These are phyloP conservation scores for Colletotrichum abscissum DNA, from an alignment of 2,329 filamentous ascomycete species.

Conservation along the genomic window DNA sequence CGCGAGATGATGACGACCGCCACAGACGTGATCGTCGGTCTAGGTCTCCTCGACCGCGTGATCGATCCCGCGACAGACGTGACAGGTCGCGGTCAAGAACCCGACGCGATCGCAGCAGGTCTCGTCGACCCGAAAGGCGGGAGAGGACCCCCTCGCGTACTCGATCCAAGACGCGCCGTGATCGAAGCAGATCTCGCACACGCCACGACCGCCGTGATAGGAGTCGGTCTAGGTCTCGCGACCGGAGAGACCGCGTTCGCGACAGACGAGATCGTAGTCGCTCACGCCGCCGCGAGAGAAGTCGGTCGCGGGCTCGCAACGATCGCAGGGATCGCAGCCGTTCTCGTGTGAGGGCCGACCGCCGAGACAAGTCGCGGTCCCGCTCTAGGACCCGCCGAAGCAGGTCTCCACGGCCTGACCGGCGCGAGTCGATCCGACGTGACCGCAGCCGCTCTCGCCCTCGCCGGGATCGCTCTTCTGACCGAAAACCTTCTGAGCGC, in stretches of 20 bases:
- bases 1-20: conserved; percentile 46
- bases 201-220: conserved; percentile 46
- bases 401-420: conserved; percentile 39
- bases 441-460: conserved; percentile 34
- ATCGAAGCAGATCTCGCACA: conserved; percentile 42
- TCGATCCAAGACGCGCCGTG: conserved; percentile 40
- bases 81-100: conserved; percentile 45
- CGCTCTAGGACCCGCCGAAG: conserved; percentile 39
- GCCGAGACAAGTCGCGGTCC: conserved; percentile 29
- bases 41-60: conserved; percentile 49
- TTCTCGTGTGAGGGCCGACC: conserved; percentile 40
- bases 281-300: conserved; percentile 46
- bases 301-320: conserved; percentile 41
- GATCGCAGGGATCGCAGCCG: conserved; percentile 44
- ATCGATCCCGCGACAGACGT: conserved; percentile 44
- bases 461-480: conserved; percentile 39
- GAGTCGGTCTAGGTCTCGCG: conserved; percentile 43
- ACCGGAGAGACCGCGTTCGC: conserved; percentile 49
- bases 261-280: conserved; percentile 47
- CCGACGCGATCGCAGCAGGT: conserved; percentile 50
- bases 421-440: conserved; percentile 36
- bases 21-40: conserved; percentile 50
- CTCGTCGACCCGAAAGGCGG: conserved; percentile 42
- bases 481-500: conserved; percentile 38
- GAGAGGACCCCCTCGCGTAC: conserved; percentile 54